These are phyloP conservation scores for Apiospora saccharicola DNA, from an alignment of 2,329 filamentous ascomycete genomes.

Conservation along the genomic window DNA sequence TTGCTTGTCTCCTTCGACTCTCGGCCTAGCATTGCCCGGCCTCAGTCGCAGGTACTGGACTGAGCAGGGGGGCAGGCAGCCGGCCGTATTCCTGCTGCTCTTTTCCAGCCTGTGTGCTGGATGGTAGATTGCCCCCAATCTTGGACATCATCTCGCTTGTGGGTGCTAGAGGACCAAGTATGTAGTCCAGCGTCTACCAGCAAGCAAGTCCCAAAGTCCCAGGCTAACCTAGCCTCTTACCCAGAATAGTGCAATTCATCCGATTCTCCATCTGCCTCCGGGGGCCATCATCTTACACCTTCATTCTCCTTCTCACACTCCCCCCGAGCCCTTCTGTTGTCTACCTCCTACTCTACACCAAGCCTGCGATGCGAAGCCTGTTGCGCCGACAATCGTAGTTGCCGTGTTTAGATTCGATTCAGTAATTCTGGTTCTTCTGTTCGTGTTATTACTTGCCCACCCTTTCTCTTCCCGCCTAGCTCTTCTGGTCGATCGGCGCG, in stretches of 20 bases:
- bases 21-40: conserved; percentile 20
- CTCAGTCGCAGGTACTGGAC: neutral
- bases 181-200: conserved; percentile 3
- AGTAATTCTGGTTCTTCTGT: conserved; percentile 15
- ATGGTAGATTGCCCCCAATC: conserved; percentile 19
- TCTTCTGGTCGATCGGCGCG: conserved; percentile 16
- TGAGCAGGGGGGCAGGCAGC: neutral
- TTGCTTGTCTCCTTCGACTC: conserved; percentile 13
- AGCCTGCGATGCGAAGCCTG: conserved; percentile 18
- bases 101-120: conserved; percentile 1
- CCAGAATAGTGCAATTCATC: conserved; percentile 22
- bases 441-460: conserved; percentile 14
- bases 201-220: neutral
- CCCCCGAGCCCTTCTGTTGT: neutral
- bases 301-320: conserved; percentile 7
- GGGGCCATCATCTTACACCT: conserved; percentile 21
- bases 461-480: conserved; percentile 6
- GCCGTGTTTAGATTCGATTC: conserved; percentile 16
- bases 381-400: conserved; percentile 20
- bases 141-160: conserved; percentile 24
- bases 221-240: neutral
- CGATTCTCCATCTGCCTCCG: conserved; percentile 5
- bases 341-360: conserved; percentile 7
- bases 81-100: conserved; percentile 12
- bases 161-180: conserved; percentile 18